A percentile compares a stretch with the other conserved stretches of the same genome.
Evolutionary conservation across 2,329 filamentous ascomycete species (phyloP).

Genomic region (Zymoseptoria brevis): DNA sequence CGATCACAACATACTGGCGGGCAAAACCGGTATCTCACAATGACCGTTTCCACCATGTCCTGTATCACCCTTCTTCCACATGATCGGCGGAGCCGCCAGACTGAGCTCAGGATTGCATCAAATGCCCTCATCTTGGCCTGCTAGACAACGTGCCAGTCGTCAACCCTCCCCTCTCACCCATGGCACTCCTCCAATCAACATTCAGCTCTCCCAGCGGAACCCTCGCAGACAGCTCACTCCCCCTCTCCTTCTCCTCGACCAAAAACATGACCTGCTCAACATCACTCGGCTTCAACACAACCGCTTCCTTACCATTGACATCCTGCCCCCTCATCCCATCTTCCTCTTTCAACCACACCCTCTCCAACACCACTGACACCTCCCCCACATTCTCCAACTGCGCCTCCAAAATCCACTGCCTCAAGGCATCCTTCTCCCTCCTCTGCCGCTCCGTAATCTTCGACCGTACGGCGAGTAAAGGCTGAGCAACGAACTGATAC

Average conservation of each 20-base stretch:
- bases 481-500: slow-evolving; percentile 93
- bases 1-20: neutral
- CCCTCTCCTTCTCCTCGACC: slow-evolving; percentile 47
- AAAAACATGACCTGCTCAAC: slow-evolving; percentile 59
- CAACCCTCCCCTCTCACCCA: slow-evolving; percentile 82
- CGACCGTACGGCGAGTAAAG: slow-evolving; percentile 80
- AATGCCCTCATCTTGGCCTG: slow-evolving; percentile 14
- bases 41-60: neutral
- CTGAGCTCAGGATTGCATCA: neutral
- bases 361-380: slow-evolving; percentile 69
- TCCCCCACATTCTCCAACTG: slow-evolving; percentile 94
- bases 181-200: slow-evolving; percentile 79
- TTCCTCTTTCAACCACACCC: slow-evolving; percentile 23
- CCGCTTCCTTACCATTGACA: slow-evolving; percentile 24
- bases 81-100: neutral
- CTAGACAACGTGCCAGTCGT: slow-evolving; percentile 64
- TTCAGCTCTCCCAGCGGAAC: slow-evolving; percentile 71
- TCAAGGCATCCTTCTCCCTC: slow-evolving; percentile 34
- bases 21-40: neutral
- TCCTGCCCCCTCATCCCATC: slow-evolving; percentile 21
- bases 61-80: neutral
- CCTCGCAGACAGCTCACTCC: slow-evolving; percentile 37
- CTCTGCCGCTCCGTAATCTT: slow-evolving; percentile 59
- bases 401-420: slow-evolving; percentile 72
- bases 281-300: slow-evolving; percentile 53